Conservation (phyloP, 176 grass and related monocot species). For the Hordeum marinum region DNA sequence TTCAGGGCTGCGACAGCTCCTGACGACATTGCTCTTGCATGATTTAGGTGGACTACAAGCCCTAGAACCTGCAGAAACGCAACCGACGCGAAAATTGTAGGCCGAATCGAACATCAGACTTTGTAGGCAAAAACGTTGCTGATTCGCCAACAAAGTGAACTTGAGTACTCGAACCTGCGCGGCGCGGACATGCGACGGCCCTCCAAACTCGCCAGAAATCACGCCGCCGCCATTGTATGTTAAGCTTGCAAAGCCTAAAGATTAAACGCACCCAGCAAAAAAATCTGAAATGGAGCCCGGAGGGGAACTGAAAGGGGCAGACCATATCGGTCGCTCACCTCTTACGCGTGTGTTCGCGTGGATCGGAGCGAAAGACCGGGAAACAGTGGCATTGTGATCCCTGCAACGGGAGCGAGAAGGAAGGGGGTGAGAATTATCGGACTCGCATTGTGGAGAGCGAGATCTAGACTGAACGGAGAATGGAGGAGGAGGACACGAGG, state of each 20-base stretch:
- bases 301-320: background rate
- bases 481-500: background rate
- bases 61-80: conserved; percentile 44
- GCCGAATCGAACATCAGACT: background rate
- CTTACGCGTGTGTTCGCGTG: background rate
- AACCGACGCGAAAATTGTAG: background rate
- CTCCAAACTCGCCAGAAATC: conserved; percentile 15
- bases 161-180: conserved; percentile 42
- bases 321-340: conserved; percentile 26
- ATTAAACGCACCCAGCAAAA: background rate
- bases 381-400: background rate
- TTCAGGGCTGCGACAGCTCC: background rate
- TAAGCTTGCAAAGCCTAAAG: conserved; percentile 40
- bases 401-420: conserved; percentile 2
- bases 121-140: background rate
- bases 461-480: conserved; percentile 1
- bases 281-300: background rate
- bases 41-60: conserved; percentile 30
- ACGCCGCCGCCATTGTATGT: conserved; percentile 8
- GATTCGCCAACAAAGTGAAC: conserved; percentile 1
- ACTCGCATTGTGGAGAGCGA: background rate
- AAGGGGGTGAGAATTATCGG: background rate
- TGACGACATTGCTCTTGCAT: conserved; percentile 52
- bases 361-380: conserved; percentile 3
- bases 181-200: background rate